Conservation (phyloP, 202 grass and related monocot species). For the Panicum virgatum region DNA sequence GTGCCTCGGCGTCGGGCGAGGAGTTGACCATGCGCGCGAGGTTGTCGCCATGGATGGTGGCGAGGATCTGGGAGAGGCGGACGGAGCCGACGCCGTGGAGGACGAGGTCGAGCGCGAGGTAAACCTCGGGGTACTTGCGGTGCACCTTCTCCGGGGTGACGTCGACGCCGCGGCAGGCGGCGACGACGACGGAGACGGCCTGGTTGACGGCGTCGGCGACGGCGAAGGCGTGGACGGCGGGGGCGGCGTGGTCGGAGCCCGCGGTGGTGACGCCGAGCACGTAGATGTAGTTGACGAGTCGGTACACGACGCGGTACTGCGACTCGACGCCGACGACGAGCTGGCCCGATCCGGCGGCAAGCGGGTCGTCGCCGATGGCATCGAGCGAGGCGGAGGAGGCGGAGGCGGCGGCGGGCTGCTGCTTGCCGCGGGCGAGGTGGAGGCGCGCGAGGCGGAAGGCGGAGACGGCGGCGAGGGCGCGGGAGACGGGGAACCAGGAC, state of each 20-base stretch:
- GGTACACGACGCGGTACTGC: constrained; percentile 95
- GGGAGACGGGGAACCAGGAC: constrained; percentile 96
- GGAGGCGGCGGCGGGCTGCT: constrained; percentile 1
- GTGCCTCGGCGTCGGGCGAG: constrained; percentile 77
- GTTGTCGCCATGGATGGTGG: constrained; percentile 96
- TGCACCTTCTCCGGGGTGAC: constrained; percentile 93
- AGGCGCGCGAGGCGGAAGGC: constrained; percentile 88
- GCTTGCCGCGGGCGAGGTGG: constrained; percentile 56
- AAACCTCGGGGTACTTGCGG: constrained; percentile 95
- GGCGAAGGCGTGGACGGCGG: constrained; percentile 82
- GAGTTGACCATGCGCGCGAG: constrained; percentile 93
- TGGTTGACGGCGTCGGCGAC: constrained; percentile 96
- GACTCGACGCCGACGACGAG: constrained; percentile 98
- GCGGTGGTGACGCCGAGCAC: constrained; percentile 91
- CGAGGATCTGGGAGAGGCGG: constrained; percentile 85
- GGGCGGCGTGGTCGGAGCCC: constrained; percentile 60
- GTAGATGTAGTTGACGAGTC: constrained; percentile 95
- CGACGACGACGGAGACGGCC: constrained; percentile 80
- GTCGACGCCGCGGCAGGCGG: constrained; percentile 89
- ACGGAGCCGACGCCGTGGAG: constrained; percentile 86
- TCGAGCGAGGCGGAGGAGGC: constrained; percentile 53
- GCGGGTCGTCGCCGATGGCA: constrained; percentile 89
- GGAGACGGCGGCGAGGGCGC: constrained; percentile 93
- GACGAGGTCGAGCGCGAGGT: constrained; percentile 94
- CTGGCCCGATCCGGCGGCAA: constrained; percentile 79